Conservation (phyloP, 805 yeast genomes). For the Candida awuae region DNA sequence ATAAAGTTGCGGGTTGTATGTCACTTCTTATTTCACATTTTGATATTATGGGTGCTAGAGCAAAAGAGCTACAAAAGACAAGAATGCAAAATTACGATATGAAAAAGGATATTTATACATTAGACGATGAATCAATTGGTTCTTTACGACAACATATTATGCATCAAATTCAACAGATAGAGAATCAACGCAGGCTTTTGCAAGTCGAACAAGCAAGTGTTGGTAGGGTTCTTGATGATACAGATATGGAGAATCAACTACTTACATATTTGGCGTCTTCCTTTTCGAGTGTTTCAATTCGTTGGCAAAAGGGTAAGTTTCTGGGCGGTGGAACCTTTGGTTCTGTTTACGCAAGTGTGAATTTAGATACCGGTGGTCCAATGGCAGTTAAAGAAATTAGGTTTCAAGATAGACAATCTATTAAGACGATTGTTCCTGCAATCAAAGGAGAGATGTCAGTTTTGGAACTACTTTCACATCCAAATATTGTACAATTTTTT, state of each 20-base stretch:
- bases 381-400: conserved; percentile 96
- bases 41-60: conserved; percentile 96
- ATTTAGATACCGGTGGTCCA: conserved; percentile 89
- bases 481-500: conserved; percentile 90
- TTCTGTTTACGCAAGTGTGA: conserved; percentile 83
- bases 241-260: conserved; percentile 80
- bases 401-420: conserved; percentile 80
- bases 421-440: conserved; percentile 75
- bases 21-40: conserved; percentile 88
- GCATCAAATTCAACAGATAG: conserved; percentile 57
- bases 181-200: conserved; percentile 40
- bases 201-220: conserved; percentile 44
- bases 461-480: conserved; percentile 88
- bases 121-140: conserved; percentile 44
- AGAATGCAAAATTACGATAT: conserved; percentile 46
- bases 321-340: conserved; percentile 97
- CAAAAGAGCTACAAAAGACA: conserved; percentile 57
- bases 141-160: conserved; percentile 62
- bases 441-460: conserved; percentile 97
- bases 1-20: conserved; percentile 91
- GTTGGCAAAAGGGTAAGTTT: conserved; percentile 95
- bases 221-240: conserved; percentile 85
- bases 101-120: conserved; percentile 48
- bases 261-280: conserved; percentile 82
- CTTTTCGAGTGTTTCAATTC: conserved; percentile 78